Conservation (phyloP, 208 protist species). For the Acanthamoeba castellanii region DNA sequence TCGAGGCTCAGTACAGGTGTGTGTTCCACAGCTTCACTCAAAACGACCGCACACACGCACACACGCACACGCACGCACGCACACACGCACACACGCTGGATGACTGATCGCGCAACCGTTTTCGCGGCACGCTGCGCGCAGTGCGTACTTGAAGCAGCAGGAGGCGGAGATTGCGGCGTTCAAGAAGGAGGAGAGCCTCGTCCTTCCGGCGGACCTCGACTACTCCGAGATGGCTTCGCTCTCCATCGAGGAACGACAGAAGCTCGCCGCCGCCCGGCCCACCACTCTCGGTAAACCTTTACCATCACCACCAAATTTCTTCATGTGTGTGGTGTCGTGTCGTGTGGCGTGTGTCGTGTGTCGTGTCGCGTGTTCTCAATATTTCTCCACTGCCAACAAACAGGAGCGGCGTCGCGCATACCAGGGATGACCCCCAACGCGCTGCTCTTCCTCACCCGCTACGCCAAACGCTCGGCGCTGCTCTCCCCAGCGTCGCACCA, state of each 20-base stretch:
- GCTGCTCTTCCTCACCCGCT: constrained; percentile 4
- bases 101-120: not conserved
- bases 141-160: constrained; percentile 70
- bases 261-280: constrained; percentile 77
- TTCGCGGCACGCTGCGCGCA: constrained; percentile 32
- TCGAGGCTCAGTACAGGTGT: constrained; percentile 42
- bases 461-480: not conserved
- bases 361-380: not conserved
- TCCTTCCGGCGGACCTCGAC: constrained; percentile 77
- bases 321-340: not conserved
- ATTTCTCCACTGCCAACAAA: not conserved
- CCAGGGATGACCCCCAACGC: constrained; percentile 3
- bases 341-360: not conserved
- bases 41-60: too few species aligned
- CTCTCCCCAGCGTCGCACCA: too few species aligned
- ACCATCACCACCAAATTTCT: not conserved
- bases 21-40: too few species aligned
- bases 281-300: constrained; percentile 72
- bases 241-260: constrained; percentile 83
- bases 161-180: constrained; percentile 79
- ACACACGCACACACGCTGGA: too few species aligned
- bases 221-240: constrained; percentile 77
- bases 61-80: not conserved
- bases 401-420: constrained; percentile 16
- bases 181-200: constrained; percentile 65